Evolutionary conservation across 306 rosid species (phyloP), one percentile per base, ranked within the genome.

Genomic region (Vicia faba): DNA sequence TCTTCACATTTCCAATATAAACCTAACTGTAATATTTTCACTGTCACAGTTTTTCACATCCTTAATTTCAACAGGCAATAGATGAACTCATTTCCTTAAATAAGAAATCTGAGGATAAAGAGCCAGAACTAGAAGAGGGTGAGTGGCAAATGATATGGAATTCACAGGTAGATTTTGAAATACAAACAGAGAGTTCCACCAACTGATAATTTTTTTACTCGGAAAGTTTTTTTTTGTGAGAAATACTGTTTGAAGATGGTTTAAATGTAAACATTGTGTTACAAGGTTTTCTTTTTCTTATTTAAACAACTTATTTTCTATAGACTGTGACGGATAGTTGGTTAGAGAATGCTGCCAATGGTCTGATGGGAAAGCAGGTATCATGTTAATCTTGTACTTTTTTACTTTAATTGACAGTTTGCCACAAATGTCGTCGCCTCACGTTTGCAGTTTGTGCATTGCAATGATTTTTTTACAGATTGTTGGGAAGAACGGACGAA

Each of bases 91-190:
- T 88, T 77, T 84, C 86, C 64, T 58, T 67, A 11, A 28, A 84
- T 70, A 74, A 55, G 66, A 79, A 73, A 8, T 44, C 10, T 13
- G 74, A 70, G 35, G 74, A 63, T 59, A 80, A 70, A 63, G 88
- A 86, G 61, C 72, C 73, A 18, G 90, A 88, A 71, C 86, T 89
- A 62, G 76, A 79, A 50, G 97, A 86, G 73, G 98, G 98, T 15
- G 96, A 89, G 68, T 89, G 98, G 97, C 79, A 79, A 71, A 83
- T 93, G 97, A 33, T 86, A 63, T 93, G 98, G 98, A 93, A 96
- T 79, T 88, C 98, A 31, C 98, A 93, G 97, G 98, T 93, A 80
- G 74, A 26, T 54, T 28, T 61, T 10, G 41, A 56, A 36, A 62
- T 69, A 50, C 58, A 28, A 64, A 48, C 11, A 7, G 18, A 48